Evolutionary conservation across 306 rosid species (phyloP).

Genomic region (Coriaria nepalensis): DNA sequence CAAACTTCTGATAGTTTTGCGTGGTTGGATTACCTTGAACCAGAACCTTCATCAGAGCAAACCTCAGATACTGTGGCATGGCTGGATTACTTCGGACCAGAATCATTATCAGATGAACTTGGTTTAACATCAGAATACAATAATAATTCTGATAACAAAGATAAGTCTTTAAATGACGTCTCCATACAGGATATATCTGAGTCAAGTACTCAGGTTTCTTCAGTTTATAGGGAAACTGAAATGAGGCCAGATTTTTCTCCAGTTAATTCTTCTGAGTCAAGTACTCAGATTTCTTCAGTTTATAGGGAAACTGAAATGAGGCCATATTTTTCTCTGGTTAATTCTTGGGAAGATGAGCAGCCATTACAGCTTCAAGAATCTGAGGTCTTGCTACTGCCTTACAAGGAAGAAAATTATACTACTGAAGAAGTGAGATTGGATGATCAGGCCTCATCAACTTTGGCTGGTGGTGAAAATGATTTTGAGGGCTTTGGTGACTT

Average conservation of each 20-base stretch:
- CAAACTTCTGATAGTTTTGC: constrained; percentile 27
- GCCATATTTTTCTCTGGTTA: constrained; percentile 28
- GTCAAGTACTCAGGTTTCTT: constrained; percentile 22
- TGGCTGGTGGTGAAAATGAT: constrained; percentile 49
- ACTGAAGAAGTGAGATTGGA: constrained; percentile 30
- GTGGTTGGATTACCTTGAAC: constrained; percentile 69
- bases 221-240: constrained; percentile 18
- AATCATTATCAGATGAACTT: constrained; percentile 17
- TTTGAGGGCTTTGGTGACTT: constrained; percentile 77
- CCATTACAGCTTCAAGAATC: constrained; percentile 64
- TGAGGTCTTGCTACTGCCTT: constrained; percentile 67
- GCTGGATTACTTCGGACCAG: constrained; percentile 71
- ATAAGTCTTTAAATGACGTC: constrained; percentile 17
- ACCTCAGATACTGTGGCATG: constrained; percentile 39
- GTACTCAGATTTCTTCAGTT: constrained; percentile 17
- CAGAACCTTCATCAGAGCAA: constrained; percentile 24
- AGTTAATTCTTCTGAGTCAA: constrained; percentile 36
- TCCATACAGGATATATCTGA: constrained; percentile 28
- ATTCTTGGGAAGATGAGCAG: constrained; percentile 54
- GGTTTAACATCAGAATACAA: constrained; percentile 24
- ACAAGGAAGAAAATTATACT: constrained; percentile 45
- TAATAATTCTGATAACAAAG: constrained; percentile 26
- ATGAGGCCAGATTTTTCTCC: constrained; percentile 29
- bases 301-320: constrained; percentile 20
- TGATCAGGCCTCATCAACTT: constrained; percentile 44